Base-by-base conservation (phyloP, 2,329 filamentous ascomycete genomes). In the Neofusicoccum sp. region DNA sequence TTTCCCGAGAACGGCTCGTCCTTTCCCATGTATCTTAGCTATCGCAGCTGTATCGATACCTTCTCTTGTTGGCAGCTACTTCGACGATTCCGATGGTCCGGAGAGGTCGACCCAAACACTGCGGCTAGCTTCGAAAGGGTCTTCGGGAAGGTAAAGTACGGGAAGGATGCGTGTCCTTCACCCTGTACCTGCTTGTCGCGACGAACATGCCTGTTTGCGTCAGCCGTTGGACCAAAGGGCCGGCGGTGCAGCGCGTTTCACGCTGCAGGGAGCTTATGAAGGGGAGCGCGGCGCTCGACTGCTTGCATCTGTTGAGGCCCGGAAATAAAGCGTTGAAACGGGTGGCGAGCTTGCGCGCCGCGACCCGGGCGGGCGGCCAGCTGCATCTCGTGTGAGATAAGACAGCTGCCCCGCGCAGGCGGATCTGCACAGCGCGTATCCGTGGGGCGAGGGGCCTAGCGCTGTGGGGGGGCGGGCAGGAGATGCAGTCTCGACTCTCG, bases 361-460 rank as follows among this genome's bases (percentile, higher is more conserved):
- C 49, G 34, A 28, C 24, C 36, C 51, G 51, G 26, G 20, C 16
- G 26, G 51, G 51, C 38, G 38, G 51, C 14, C 51, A 56, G 38
- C 36, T 31, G 51, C 36, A 43, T 56, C 38, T 56, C 34, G n/a
- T n/a, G n/a, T n/a, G n/a, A n/a, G 31, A 43, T 56, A 26, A 56
- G 51, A 56, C 51, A n/a, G n/a, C n/a, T n/a, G n/a, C n/a, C n/a
- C n/a, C n/a, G n/a, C n/a, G n/a, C n/a, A n/a, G n/a, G n/a, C n/a
- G n/a, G 51, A 43, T 43, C 51, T 43, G 51, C 51, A n/a, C n/a
- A n/a, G n/a, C n/a, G 51, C 51, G 26, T 54, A 56, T 56, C 51
- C 51, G 51, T 56, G 51, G 51, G 51, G 51, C 51, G 36, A 24
- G n/a, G 34, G 36, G 36, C 28, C 36, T 56, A 56, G 51, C 38